These are phyloP conservation scores for Hirsutella rhossiliensis DNA, from an alignment of 2,329 filamentous ascomycete genomes.

Conservation along the genomic window DNA sequence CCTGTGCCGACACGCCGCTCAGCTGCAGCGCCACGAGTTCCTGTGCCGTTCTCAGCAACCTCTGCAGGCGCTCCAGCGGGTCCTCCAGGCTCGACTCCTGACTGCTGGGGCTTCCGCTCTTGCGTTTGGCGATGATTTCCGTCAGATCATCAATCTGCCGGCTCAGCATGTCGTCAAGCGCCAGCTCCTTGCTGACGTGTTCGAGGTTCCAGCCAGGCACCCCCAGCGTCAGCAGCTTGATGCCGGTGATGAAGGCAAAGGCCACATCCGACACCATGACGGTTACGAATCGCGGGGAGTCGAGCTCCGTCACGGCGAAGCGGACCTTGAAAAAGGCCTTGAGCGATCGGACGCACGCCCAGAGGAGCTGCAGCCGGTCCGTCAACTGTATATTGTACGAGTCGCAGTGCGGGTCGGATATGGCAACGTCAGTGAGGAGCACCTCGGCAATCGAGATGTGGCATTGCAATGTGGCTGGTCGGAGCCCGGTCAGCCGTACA, in stretches of 20 bases:
- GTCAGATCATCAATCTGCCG: conserved; percentile 17
- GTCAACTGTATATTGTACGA: conserved; percentile 18
- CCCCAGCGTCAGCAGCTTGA: conserved; percentile 33
- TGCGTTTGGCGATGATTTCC: conserved; percentile 16
- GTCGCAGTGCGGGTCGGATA: conserved; percentile 24
- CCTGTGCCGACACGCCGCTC: conserved; percentile 10
- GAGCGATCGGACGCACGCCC: conserved; percentile 28
- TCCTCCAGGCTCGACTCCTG: conserved; percentile 11
- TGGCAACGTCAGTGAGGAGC: conserved; percentile 32
- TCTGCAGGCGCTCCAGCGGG: conserved; percentile 18
- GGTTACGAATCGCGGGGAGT: conserved; percentile 27
- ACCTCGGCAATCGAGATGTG: conserved; percentile 33
- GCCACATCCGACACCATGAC: conserved; percentile 34
- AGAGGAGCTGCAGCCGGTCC: conserved; percentile 33
- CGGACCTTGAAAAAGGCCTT: conserved; percentile 26
- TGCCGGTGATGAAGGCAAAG: conserved; percentile 31
- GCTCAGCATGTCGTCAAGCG: conserved; percentile 14
- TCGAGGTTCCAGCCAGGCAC: conserved; percentile 33
- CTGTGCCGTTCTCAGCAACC: conserved; percentile 17
- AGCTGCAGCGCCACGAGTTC: conserved; percentile 19
- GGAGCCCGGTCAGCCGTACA: not conserved
- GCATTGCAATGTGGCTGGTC: conserved; percentile 24
- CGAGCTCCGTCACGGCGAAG: conserved; percentile 17
- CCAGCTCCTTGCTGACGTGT: conserved; percentile 22
- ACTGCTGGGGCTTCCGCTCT: conserved; percentile 11